Evolutionary conservation across 2,329 filamentous ascomycete genomes (phyloP).

Genomic region (Ciborinia camelliae): DNA sequence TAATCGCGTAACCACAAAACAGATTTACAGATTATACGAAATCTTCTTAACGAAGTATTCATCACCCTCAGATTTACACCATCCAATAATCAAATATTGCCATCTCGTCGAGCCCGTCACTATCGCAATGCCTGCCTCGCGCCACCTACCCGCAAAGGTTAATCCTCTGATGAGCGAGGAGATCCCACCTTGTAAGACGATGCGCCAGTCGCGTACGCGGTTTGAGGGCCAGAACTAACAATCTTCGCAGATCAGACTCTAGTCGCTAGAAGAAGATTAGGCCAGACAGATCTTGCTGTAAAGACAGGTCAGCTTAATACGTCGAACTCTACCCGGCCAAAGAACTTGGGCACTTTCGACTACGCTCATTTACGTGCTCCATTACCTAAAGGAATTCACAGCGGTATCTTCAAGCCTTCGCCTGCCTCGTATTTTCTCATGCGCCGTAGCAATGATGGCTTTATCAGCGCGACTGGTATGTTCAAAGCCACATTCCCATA

Average conservation of each 20-base stretch:
- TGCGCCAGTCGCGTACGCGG: constrained; percentile 21
- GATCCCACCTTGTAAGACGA: constrained; percentile 59
- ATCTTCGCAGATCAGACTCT: constrained; percentile 32
- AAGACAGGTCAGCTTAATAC: constrained; percentile 73
- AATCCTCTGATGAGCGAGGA: constrained; percentile 66
- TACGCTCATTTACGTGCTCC: constrained; percentile 94
- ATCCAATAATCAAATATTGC: constrained; percentile 9
- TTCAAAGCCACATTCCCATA: constrained; percentile 88
- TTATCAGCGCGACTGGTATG: constrained; percentile 83
- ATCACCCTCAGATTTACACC: not conserved
- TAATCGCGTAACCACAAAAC: constrained; percentile 12
- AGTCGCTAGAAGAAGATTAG: constrained; percentile 79
- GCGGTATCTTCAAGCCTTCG: constrained; percentile 82
- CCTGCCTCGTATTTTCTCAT: constrained; percentile 97
- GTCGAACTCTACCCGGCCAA: constrained; percentile 66
- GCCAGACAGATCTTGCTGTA: constrained; percentile 84
- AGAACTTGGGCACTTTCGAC: constrained; percentile 81
- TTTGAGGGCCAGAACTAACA: constrained; percentile 25
- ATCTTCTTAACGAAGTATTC: constrained; percentile 1
- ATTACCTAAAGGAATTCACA: constrained; percentile 83
- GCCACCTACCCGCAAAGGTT: constrained; percentile 53
- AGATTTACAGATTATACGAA: constrained; percentile 10
- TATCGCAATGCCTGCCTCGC: constrained; percentile 29
- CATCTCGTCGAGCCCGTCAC: constrained; percentile 6
- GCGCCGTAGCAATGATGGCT: constrained; percentile 82